A percentile compares a stretch with the other conserved stretches of the same genome.
These are phyloP conservation scores for Jacaranda copaia DNA, from an alignment of 257 asterid genomes.

Conservation along the genomic window DNA sequence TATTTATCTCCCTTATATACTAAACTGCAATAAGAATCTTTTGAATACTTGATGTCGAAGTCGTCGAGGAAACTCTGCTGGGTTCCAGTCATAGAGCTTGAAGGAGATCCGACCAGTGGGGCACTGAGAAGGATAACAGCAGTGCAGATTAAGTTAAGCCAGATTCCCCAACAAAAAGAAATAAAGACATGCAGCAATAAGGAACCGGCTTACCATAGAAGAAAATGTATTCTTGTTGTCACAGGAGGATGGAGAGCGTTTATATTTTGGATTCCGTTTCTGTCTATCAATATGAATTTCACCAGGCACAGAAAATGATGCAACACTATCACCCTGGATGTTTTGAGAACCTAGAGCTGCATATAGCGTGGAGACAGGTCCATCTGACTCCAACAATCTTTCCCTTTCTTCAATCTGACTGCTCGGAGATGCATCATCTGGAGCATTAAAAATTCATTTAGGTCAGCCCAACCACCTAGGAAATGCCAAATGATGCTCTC, in stretches of 20 bases:
- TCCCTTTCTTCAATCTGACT: constrained; percentile 55
- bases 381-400: constrained; percentile 58
- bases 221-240: constrained; percentile 66
- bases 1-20: constrained; percentile 43
- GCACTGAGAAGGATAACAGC: constrained; percentile 49
- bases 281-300: constrained; percentile 47
- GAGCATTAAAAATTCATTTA: constrained; percentile 17
- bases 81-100: constrained; percentile 90
- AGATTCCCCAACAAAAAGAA: constrained; percentile 23
- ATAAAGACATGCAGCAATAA: constrained; percentile 7
- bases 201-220: constrained; percentile 50
- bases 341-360: constrained; percentile 46
- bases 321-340: constrained; percentile 47
- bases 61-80: constrained; percentile 85
- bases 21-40: constrained; percentile 65
- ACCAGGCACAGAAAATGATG: constrained; percentile 44
- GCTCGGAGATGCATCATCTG: constrained; percentile 51
- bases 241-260: constrained; percentile 52
- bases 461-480: constrained; percentile 14
- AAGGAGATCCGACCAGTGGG: constrained; percentile 82
- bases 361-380: constrained; percentile 44
- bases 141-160: background rate
- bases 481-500: background rate
- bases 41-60: constrained; percentile 84
- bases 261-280: constrained; percentile 51